A percentile compares a stretch with the other conserved stretches of the same genome.
Evolutionary conservation across 2,329 filamentous ascomycete genomes (phyloP).

Genomic region (Venturia oleaginea): DNA sequence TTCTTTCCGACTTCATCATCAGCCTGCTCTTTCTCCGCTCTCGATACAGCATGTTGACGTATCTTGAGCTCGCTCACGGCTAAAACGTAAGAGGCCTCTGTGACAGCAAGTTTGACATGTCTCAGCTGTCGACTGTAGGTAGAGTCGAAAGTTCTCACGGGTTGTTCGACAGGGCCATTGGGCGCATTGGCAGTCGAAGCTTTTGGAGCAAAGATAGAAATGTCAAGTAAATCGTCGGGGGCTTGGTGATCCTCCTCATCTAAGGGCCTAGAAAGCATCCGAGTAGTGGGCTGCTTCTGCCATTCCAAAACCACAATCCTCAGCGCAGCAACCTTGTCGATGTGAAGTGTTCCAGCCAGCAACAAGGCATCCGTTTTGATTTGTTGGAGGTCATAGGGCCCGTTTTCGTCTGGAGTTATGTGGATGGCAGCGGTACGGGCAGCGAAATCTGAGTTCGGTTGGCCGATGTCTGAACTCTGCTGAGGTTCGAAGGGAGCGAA

Average conservation of each 20-base stretch:
- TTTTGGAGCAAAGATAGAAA: neutral
- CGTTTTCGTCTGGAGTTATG: conserved; percentile 57
- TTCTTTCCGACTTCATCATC: neutral
- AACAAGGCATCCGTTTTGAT: conserved; percentile 81
- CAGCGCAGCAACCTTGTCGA: conserved; percentile 76
- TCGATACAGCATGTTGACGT: neutral
- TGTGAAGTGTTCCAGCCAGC: conserved; percentile 67
- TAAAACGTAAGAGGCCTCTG: neutral
- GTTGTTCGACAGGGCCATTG: neutral
- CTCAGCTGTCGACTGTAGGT: neutral
- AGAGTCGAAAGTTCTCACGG: neutral
- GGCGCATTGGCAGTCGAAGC: neutral
- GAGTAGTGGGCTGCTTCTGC: conserved; percentile 60
- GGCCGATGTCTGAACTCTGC: conserved; percentile 47
- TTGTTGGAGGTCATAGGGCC: conserved; percentile 62
- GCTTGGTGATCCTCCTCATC: neutral
- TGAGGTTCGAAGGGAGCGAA: conserved; percentile 62
- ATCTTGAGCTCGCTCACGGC: neutral
- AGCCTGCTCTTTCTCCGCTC: neutral
- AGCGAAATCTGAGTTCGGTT: conserved; percentile 54
- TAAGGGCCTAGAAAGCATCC: neutral
- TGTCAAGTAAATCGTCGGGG: neutral
- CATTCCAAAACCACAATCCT: conserved; percentile 74
- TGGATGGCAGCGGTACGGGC: conserved; percentile 82
- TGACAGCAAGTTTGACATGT: neutral